These are phyloP conservation scores for Peronospora belbahrii DNA, from an alignment of 352 stramenopile genomes.

Conservation along the genomic window DNA sequence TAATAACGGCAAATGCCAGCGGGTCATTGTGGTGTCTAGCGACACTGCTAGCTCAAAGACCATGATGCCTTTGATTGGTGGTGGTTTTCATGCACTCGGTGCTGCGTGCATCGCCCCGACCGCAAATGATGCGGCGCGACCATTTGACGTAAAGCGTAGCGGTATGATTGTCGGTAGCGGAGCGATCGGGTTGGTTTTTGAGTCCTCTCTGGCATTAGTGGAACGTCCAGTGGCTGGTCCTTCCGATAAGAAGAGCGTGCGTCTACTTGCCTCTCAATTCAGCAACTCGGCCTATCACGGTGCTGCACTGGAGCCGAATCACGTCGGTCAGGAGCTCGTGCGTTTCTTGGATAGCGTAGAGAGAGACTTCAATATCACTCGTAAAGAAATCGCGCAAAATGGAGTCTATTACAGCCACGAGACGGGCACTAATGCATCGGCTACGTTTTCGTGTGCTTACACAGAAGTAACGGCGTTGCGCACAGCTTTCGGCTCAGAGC, in stretches of 20 bases:
- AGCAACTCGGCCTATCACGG: conserved; percentile 95
- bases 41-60: conserved; percentile 88
- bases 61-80: conserved; percentile 91
- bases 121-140: conserved; percentile 74
- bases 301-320: conserved; percentile 88
- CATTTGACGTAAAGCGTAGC: conserved; percentile 89
- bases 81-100: conserved; percentile 91
- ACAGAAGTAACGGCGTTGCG: conserved; percentile 84
- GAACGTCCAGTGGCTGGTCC: conserved; percentile 3
- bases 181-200: conserved; percentile 75
- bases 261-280: conserved; percentile 90
- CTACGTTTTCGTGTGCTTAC: conserved; percentile 88
- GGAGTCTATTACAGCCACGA: conserved; percentile 97
- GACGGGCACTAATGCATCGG: conserved; percentile 92
- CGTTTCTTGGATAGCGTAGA: conserved; percentile 87
- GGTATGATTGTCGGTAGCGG: conserved; percentile 93
- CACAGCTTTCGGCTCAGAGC: conserved; percentile 56
- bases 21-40: conserved; percentile 92
- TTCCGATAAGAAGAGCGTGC: conserved; percentile 28
- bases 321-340: conserved; percentile 90
- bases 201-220: conserved; percentile 36
- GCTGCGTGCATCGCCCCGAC: conserved; percentile 83
- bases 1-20: conserved; percentile 82
- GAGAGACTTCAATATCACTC: conserved; percentile 87
- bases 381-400: conserved; percentile 83